These are phyloP conservation scores for Trichoderma orchidacearum DNA, from an alignment of 495 filamentous ascomycete genomes.

Conservation along the genomic window DNA sequence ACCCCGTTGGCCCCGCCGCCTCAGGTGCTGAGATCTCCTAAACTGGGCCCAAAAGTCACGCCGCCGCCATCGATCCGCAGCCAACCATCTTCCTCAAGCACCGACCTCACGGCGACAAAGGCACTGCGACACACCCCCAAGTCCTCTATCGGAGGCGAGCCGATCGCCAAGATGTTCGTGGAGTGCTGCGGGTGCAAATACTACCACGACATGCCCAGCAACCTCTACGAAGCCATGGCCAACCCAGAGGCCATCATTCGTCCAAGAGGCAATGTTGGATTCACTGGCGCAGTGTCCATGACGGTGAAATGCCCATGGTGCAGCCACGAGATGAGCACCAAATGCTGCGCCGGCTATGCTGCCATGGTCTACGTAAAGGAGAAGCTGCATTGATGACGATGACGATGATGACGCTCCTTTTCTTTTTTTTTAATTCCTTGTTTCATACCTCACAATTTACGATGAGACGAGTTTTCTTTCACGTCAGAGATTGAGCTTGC, in stretches of 20 bases:
- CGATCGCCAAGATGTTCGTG: constrained; percentile 62
- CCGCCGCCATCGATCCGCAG: background rate
- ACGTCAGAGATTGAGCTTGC: background rate
- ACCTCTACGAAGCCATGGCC: constrained; percentile 61
- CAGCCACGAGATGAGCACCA: constrained; percentile 54
- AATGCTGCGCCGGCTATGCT: constrained; percentile 62
- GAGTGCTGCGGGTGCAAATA: constrained; percentile 72
- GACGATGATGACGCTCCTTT: background rate
- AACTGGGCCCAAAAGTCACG: background rate
- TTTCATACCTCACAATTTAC: background rate
- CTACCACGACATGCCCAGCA: constrained; percentile 69
- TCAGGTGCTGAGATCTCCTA: background rate
- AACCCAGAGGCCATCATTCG: constrained; percentile 39
- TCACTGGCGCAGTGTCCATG: constrained; percentile 38
- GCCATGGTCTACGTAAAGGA: constrained; percentile 57
- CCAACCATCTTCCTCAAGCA: background rate
- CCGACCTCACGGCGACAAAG: background rate
- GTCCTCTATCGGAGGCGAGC: constrained; percentile 13
- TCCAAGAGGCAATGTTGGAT: constrained; percentile 11
- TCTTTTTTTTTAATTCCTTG: background rate
- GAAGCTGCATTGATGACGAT: constrained; percentile 36
- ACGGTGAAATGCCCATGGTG: constrained; percentile 68
- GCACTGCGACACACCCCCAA: background rate
- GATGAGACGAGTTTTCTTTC: background rate
- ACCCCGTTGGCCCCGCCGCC: background rate